Conservation (phyloP, 1,284 basidiomycete species). For the Moesziomyces antarcticus region DNA sequence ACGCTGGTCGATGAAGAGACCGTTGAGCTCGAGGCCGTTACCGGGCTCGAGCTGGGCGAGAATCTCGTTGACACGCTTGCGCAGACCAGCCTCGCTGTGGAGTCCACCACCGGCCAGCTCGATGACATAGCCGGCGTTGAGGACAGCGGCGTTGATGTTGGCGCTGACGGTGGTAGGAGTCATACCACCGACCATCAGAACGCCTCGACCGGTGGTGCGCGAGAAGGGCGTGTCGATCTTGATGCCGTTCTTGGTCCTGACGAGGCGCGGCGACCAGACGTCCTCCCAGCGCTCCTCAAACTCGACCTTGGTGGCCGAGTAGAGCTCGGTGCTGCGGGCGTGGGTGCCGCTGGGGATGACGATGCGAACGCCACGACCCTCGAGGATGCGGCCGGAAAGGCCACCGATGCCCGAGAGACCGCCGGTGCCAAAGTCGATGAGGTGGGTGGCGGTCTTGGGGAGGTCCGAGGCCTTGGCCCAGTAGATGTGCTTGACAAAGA, state of each 20-base stretch:
- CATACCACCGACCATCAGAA: constrained; percentile 99
- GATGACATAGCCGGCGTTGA: constrained; percentile 93
- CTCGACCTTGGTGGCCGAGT: constrained; percentile 76
- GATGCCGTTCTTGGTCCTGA: constrained; percentile 75
- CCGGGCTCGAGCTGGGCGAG: constrained; percentile 53
- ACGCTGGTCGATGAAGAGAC: constrained; percentile 97
- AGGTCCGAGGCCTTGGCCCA: constrained; percentile 88
- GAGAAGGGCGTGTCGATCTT: constrained; percentile 91
- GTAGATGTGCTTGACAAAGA: constrained; percentile 90
- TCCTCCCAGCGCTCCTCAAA: constrained; percentile 90
- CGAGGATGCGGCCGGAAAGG: constrained; percentile 87
- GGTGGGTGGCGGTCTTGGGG: constrained; percentile 86
- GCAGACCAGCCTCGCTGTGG: constrained; percentile 88
- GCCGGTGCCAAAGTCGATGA: constrained; percentile 92
- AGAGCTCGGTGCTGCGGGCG: constrained; percentile 69
- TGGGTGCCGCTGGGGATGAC: constrained; percentile 59
- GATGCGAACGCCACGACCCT: constrained; percentile 90
- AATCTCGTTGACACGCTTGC: constrained; percentile 77
- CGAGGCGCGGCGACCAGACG: constrained; percentile 84
- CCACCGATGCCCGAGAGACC: constrained; percentile 92
- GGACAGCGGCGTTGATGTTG: constrained; percentile 74
- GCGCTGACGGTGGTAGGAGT: constrained; percentile 63
- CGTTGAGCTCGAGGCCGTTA: constrained; percentile 84
- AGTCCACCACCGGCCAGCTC: constrained; percentile 98
- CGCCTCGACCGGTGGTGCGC: constrained; percentile 91